Evolutionary conservation across 805 yeast genomes (phyloP).

Genomic region (Lachancea quebecensis): DNA sequence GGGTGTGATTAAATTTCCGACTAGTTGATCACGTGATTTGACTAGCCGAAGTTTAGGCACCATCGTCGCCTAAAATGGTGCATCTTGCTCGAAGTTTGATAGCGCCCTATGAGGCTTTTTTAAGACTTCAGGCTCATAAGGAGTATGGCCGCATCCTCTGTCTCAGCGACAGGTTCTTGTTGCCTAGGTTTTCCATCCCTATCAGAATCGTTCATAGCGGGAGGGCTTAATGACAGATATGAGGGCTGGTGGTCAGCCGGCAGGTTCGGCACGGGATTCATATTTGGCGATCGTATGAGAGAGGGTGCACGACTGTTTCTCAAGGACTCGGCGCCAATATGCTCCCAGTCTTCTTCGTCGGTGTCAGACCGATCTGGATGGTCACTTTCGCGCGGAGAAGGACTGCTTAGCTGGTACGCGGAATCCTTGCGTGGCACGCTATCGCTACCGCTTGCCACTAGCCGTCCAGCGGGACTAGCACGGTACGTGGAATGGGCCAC

Average conservation of each 20-base stretch:
- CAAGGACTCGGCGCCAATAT: slow-evolving; percentile 73
- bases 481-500: slow-evolving; percentile 15
- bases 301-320: slow-evolving; percentile 30
- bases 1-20: too few relatives aligned
- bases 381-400: slow-evolving; percentile 18
- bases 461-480: slow-evolving; percentile 6
- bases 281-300: slow-evolving; percentile 5
- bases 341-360: slow-evolving; percentile 96
- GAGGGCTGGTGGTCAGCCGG: slow-evolving; percentile 5
- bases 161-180: slow-evolving; percentile 9
- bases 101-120: background rate
- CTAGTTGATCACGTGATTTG: too few relatives aligned
- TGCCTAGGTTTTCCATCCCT: background rate
- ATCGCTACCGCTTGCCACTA: background rate
- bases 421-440: background rate
- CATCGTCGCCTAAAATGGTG: too few relatives aligned
- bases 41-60: too few relatives aligned
- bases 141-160: slow-evolving; percentile 26
- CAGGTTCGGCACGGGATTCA: background rate
- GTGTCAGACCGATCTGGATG: slow-evolving; percentile 52
- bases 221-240: slow-evolving; percentile 6
- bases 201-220: slow-evolving; percentile 2
- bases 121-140: slow-evolving; percentile 29
- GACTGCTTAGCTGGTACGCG: slow-evolving; percentile 4
- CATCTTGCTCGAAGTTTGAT: background rate